Percentiles rank a stretch among this genome's conserved stretches.
These are phyloP conservation scores for Nitzschia palea DNA, from an alignment of 108 stramenopile species.

Conservation along the genomic window DNA sequence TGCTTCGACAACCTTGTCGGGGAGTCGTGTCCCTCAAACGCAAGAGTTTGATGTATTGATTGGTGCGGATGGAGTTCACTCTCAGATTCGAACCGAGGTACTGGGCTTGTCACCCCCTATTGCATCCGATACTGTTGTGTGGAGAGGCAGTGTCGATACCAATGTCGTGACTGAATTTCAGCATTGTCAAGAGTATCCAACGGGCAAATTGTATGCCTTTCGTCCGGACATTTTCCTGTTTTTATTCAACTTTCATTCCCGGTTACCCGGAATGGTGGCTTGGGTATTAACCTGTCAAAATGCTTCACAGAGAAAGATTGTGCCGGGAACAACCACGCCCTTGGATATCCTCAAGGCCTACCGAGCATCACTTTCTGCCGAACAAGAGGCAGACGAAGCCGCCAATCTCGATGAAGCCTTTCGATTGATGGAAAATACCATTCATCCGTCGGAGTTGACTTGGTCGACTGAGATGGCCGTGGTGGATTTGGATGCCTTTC, in stretches of 20 bases:
- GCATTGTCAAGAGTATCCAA: neutral
- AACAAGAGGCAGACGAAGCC: neutral
- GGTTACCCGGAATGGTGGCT: conserved; percentile 5
- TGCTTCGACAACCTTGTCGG: neutral
- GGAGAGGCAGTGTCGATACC: conserved; percentile 10
- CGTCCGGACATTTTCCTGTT: neutral
- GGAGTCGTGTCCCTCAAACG: neutral
- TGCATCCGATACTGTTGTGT: conserved; percentile 8
- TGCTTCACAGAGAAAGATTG: neutral
- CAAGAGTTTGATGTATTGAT: conserved; percentile 22
- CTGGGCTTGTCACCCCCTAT: conserved; percentile 7
- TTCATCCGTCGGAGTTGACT: neutral
- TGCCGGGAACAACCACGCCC: neutral
- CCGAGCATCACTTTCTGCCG: neutral
- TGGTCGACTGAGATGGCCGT: neutral
- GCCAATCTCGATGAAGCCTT: neutral
- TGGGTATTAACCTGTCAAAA: conserved; percentile 19
- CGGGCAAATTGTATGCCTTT: conserved; percentile 1
- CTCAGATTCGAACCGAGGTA: conserved; percentile 18
- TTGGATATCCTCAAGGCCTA: neutral
- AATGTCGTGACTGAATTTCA: neutral
- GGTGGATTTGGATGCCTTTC: neutral
- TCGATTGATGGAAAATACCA: neutral
- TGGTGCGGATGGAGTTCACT: conserved; percentile 51
- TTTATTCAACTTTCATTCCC: conserved; percentile 30